Evolutionary conservation across 768 basidiomycete genomes (phyloP).

Genomic region (Guyanaporus albipodus): DNA sequence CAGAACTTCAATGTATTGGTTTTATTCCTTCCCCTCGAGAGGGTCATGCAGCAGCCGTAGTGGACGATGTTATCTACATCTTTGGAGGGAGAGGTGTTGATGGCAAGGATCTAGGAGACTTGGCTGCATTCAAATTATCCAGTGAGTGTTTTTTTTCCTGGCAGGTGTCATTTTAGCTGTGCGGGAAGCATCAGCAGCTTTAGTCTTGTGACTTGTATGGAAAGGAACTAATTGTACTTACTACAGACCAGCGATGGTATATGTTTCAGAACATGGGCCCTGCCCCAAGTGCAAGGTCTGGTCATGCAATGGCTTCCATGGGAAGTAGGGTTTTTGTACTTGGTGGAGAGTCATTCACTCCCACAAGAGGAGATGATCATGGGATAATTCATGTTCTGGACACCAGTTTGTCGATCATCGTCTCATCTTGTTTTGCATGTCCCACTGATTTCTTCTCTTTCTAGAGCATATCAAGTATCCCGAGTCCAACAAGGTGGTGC

Average conservation of each 20-base stretch:
- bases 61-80: conserved; percentile 96
- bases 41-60: conserved; percentile 93
- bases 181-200: background rate
- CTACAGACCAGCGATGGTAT: conserved; percentile 92
- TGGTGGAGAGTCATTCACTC: conserved; percentile 87
- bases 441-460: conserved; percentile 3
- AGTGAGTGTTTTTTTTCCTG: conserved; percentile 58
- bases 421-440: background rate
- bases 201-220: conserved; percentile 1
- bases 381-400: conserved; percentile 87
- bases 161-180: background rate
- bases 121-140: conserved; percentile 95
- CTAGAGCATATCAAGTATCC: conserved; percentile 93
- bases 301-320: conserved; percentile 97
- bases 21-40: conserved; percentile 95
- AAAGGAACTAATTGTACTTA: conserved; percentile 9
- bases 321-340: conserved; percentile 88
- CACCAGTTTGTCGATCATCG: conserved; percentile 63
- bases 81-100: conserved; percentile 98
- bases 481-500: conserved; percentile 46
- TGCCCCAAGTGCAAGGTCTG: conserved; percentile 85
- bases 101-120: conserved; percentile 90
- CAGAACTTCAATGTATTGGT: conserved; percentile 92
- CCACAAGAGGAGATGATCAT: conserved; percentile 73
- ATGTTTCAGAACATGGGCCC: conserved; percentile 99